Base-by-base conservation (phyloP, 768 basidiomycete genomes). In the Auriscalpium vulgare region DNA sequence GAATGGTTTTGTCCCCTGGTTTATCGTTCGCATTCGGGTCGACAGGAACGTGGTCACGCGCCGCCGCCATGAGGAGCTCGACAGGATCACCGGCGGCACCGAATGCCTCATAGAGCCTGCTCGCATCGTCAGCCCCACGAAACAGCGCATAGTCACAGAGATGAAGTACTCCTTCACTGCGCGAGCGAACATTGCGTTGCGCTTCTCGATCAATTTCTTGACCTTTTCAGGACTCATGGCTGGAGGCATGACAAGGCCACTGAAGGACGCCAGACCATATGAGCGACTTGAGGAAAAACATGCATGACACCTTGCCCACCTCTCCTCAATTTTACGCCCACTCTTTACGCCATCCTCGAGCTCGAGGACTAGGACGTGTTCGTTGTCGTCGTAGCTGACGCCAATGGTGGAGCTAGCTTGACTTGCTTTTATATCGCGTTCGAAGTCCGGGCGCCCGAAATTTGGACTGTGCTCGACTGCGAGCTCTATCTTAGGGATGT, bases 31-130 rank as follows among this genome's bases (percentile, higher is more conserved):
- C 57, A 48, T 65, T 63, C 3, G 85, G 84, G 61, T 87, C 76
- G 29, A 87, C 72, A 3, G 92, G 92, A 10, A 94, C 75, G 60
- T 88, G 84, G 29, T 83, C 82, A 23, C 74, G 75, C 2, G 84
- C 86, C 21, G 88, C 89, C 7, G 78, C 77, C 66, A 84, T 77
- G 8, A 95, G 67, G 10, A 92, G 67, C 13, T 65, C 60, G 1
- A 83, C 79, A 0, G 91, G 79, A 63, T 91, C 86, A 21, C 85
- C 85, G 0, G 62, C 67, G 10, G 67, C 64, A 2, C 75, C 67
- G 11, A 78, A 76, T 8, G 87, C 83, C 8, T 67, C 61, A 17
- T 91, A 68, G 38, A 91, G 74, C 56, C 89, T 91, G 40, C 44
- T 13, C n/a, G 21, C 40, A 38, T 44, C 47, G 43, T 54, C 14